These are phyloP conservation scores for Leccinum pellstonianum DNA, from an alignment of 768 basidiomycete species.

Conservation along the genomic window DNA sequence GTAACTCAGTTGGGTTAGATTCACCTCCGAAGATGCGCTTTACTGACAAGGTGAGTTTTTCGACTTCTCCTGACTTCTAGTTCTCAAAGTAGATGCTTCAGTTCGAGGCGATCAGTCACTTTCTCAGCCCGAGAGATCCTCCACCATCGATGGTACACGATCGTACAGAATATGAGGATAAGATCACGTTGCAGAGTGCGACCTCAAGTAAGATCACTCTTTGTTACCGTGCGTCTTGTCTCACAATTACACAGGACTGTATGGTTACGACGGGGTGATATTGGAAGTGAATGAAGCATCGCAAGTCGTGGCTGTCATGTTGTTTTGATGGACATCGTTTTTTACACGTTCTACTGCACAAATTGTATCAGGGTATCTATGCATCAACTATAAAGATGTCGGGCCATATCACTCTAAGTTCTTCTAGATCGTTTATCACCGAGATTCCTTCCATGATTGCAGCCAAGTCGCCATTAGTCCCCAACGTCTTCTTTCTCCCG, in stretches of 20 bases:
- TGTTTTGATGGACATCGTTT: slow-evolving; percentile 48
- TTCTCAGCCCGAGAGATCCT: slow-evolving; percentile 69
- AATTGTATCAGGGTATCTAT: slow-evolving; percentile 3
- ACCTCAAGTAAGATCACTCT: slow-evolving; percentile 56
- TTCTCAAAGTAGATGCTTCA: slow-evolving; percentile 26
- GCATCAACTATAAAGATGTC: slow-evolving; percentile 52
- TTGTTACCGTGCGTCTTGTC: neutral
- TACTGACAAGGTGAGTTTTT: slow-evolving; percentile 56
- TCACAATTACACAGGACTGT: slow-evolving; percentile 32
- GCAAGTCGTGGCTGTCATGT: slow-evolving; percentile 69
- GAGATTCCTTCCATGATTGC: slow-evolving; percentile 45
- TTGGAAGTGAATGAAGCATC: slow-evolving; percentile 77
- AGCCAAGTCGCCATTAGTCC: slow-evolving; percentile 36
- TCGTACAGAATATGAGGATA: slow-evolving; percentile 73
- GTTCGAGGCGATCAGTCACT: slow-evolving; percentile 79
- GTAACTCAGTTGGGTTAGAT: slow-evolving; percentile 41
- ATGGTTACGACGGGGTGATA: slow-evolving; percentile 81
- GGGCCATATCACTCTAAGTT: slow-evolving; percentile 70
- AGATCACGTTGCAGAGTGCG: slow-evolving; percentile 63
- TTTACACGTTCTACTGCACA: slow-evolving; percentile 2
- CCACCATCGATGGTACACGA: slow-evolving; percentile 81
- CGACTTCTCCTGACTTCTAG: neutral
- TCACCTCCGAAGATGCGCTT: slow-evolving; percentile 74
- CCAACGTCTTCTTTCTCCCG: slow-evolving; percentile 49
- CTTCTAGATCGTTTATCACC: slow-evolving; percentile 57